Percentiles rank a stretch among this genome's conserved stretches.
These are phyloP conservation scores for Aphanocladium album DNA, from an alignment of 2,329 filamentous ascomycete genomes.

Conservation along the genomic window DNA sequence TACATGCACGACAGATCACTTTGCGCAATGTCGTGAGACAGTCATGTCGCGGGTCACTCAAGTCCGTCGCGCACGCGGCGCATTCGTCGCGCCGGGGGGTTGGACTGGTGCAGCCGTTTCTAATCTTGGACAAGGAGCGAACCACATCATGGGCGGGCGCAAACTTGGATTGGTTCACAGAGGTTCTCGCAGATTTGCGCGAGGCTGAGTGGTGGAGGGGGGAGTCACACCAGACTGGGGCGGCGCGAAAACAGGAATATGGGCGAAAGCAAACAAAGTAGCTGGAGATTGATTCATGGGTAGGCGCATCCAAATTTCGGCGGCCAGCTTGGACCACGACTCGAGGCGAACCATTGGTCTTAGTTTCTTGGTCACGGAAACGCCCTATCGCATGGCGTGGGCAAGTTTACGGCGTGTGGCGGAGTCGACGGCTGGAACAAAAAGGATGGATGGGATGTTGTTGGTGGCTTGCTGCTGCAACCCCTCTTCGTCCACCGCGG, in stretches of 20 bases:
- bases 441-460: not conserved
- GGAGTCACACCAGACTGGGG: not conserved
- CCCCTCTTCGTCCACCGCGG: not conserved
- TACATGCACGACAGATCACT: not conserved
- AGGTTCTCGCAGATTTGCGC: constrained; percentile 2
- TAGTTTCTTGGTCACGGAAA: not conserved
- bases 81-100: not conserved
- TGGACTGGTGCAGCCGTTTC: not conserved
- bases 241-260: not conserved
- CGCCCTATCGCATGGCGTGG: not conserved
- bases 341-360: not conserved
- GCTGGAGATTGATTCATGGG: too few species aligned
- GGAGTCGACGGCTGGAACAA: not conserved
- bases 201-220: not conserved
- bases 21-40: not conserved
- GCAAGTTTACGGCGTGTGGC: not conserved
- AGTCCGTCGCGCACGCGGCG: not conserved
- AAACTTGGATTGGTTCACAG: not conserved
- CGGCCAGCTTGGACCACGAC: not conserved
- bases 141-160: not conserved
- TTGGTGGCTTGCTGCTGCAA: not conserved
- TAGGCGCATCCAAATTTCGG: too few species aligned
- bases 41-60: too few species aligned
- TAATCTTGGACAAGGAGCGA: not conserved
- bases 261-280: too few species aligned